Evolutionary conservation across 2,329 filamentous ascomycete species (phyloP).

Genomic region (Ophiostoma triangulosporum): DNA sequence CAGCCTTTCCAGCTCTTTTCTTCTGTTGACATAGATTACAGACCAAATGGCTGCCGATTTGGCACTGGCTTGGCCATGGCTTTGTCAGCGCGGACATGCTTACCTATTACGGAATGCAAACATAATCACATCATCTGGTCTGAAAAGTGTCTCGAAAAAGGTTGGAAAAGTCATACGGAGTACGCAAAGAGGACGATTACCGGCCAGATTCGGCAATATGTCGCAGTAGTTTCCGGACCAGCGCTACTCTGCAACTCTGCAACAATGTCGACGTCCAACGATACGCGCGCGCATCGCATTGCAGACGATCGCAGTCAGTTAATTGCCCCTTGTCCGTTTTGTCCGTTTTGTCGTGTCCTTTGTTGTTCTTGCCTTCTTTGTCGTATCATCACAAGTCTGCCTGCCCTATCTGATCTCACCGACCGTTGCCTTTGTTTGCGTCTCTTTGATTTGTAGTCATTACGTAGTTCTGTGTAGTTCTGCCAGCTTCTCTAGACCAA

Average conservation of each 20-base stretch:
- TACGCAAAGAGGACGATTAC: too few species aligned
- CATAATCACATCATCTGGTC: too few species aligned
- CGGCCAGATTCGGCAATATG: too few species aligned
- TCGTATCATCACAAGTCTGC: too few species aligned
- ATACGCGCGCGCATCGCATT: neutral
- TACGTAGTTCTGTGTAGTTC: too few species aligned
- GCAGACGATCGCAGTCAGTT: neutral
- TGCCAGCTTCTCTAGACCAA: too few species aligned
- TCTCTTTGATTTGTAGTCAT: too few species aligned
- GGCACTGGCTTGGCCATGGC: too few species aligned
- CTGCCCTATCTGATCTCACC: neutral
- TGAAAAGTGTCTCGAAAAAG: too few species aligned
- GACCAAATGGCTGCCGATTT: too few species aligned
- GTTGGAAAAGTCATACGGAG: too few species aligned
- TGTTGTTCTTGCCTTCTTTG: conserved; percentile 1
- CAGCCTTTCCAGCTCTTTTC: neutral
- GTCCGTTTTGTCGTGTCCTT: neutral
- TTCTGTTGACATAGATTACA: too few species aligned
- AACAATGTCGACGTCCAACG: neutral
- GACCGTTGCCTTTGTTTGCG: neutral
- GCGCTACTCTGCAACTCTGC: neutral
- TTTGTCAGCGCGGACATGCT: neutral
- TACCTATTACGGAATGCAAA: neutral
- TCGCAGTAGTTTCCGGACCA: neutral
- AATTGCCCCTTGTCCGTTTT: neutral